Percentiles rank a stretch among this genome's conserved stretches.
These are phyloP conservation scores for Bacterosira constricta DNA, from an alignment of 108 stramenopile species.

Conservation along the genomic window DNA sequence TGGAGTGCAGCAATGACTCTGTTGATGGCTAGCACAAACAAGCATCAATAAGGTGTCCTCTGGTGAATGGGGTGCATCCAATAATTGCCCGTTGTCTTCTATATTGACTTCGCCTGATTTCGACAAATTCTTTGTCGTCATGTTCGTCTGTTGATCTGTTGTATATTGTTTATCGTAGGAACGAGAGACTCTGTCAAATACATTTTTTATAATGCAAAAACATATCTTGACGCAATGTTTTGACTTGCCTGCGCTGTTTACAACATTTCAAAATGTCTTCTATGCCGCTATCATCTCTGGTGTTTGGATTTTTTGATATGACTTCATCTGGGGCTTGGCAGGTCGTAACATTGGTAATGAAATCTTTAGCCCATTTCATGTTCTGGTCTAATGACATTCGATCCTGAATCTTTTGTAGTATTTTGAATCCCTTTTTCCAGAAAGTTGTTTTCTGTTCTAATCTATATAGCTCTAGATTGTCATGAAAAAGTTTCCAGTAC, in stretches of 20 bases:
- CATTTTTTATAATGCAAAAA: background rate
- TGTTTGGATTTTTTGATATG: too few relatives aligned
- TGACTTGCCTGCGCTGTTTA: background rate
- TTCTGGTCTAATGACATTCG: slow-evolving; percentile 8
- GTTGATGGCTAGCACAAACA: background rate
- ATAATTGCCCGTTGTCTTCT: slow-evolving; percentile 1
- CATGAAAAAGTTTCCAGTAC: slow-evolving; percentile 19
- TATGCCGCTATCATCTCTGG: too few relatives aligned
- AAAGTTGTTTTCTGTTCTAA: background rate
- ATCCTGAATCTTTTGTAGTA: slow-evolving; percentile 27
- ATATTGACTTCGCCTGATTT: background rate
- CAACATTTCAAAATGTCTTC: background rate
- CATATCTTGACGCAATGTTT: background rate
- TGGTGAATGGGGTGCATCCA: background rate
- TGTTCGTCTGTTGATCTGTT: background rate
- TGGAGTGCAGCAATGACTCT: slow-evolving; percentile 2
- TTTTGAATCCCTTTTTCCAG: slow-evolving; percentile 19
- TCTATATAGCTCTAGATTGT: too few relatives aligned
- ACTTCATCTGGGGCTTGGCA: background rate
- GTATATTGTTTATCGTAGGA: too few relatives aligned
- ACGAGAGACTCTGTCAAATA: too few relatives aligned
- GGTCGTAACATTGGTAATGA: too few relatives aligned
- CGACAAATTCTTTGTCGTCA: background rate
- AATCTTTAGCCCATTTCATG: slow-evolving; percentile 7
- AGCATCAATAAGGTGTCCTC: too few relatives aligned